phyloP scores from a whole-genome alignment of 139 green algal genomes.

The Zygnema circumcarinatum region DNA sequence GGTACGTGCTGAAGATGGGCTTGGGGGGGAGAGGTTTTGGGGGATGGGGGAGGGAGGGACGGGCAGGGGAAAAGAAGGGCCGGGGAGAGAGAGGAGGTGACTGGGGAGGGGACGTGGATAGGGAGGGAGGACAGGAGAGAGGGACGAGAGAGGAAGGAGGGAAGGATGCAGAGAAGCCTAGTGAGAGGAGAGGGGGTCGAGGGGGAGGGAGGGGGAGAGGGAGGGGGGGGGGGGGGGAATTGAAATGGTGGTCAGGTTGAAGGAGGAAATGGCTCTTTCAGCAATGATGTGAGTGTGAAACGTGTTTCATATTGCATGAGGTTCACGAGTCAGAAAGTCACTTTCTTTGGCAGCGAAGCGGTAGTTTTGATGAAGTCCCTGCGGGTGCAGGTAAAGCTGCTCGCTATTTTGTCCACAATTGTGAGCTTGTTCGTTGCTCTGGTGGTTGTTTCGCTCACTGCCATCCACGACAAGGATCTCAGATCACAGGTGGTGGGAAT shows the following conservation, averaged over 20 bases:
- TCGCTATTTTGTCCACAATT: neutral
- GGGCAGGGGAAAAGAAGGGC: neutral
- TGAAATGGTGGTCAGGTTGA: no score
- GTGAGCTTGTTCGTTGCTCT: constrained; percentile 32
- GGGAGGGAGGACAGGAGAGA: neutral
- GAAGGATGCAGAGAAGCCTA: neutral
- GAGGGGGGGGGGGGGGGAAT: no score
- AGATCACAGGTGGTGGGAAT: constrained; percentile 4
- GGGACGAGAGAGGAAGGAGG: neutral
- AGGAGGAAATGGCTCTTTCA: no score
- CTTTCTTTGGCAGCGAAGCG: no score
- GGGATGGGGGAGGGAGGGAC: neutral
- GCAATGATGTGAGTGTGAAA: no score
- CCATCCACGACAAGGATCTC: neutral
- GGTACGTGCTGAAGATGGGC: neutral
- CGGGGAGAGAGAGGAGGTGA: neutral
- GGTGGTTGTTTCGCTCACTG: neutral
- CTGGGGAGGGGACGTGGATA: neutral
- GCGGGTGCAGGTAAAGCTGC: neutral
- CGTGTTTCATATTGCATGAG: no score
- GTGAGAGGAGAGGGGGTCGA: no score
- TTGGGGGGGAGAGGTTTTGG: neutral
- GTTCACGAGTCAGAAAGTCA: no score
- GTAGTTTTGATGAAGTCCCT: neutral
- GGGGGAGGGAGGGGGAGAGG: no score